Evolutionary conservation across 441 rosid species (phyloP).

Genomic region (Adansonia gregorii): DNA sequence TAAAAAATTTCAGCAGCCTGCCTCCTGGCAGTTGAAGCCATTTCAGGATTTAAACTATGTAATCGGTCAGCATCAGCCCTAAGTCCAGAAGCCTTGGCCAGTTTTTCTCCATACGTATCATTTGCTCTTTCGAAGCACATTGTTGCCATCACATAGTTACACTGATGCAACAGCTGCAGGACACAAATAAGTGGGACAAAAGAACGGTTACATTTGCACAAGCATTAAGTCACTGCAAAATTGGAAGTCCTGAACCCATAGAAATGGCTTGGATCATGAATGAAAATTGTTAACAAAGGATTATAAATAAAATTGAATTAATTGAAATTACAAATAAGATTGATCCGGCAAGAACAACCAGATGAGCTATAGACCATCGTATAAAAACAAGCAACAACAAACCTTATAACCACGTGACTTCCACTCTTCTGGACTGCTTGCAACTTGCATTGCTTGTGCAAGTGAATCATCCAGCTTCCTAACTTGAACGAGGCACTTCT

Average conservation of each 20-base stretch:
- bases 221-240: neutral
- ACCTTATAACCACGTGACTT: slow-evolving; percentile 56
- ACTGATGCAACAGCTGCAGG: slow-evolving; percentile 48
- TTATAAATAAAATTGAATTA: neutral
- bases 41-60: slow-evolving; percentile 39
- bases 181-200: neutral
- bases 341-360: neutral
- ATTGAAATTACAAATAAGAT: neutral
- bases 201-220: neutral
- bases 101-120: slow-evolving; percentile 44
- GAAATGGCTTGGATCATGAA: slow-evolving; percentile 3
- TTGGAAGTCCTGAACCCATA: neutral
- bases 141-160: slow-evolving; percentile 54
- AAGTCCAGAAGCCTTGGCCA: slow-evolving; percentile 49
- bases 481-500: slow-evolving; percentile 43
- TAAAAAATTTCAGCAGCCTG: slow-evolving; percentile 53
- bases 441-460: slow-evolving; percentile 51
- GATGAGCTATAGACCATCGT: neutral
- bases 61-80: slow-evolving; percentile 48
- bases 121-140: slow-evolving; percentile 58
- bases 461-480: slow-evolving; percentile 43
- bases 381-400: slow-evolving; percentile 5
- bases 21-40: slow-evolving; percentile 39
- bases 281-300: neutral
- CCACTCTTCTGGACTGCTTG: slow-evolving; percentile 59